Base-by-base conservation (phyloP, 2,329 filamentous ascomycete genomes). In the Zymoseptoria tritici region DNA sequence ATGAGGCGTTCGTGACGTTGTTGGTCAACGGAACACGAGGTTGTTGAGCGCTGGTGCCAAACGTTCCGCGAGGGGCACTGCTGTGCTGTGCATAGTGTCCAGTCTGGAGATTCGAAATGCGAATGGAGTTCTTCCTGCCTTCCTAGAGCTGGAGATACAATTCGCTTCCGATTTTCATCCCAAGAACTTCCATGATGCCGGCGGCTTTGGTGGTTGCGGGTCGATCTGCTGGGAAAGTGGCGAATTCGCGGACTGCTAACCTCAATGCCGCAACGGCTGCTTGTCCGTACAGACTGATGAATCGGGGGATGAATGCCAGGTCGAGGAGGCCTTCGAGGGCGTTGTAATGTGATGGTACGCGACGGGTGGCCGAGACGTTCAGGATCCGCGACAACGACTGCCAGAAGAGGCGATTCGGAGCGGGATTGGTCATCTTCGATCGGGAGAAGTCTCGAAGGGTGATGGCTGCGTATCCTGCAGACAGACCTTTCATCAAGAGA, bases 321-420 rank as follows among this genome's bases (percentile, higher is more conserved):
- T 81, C 76, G 6, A 83, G 72, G 62, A 85, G 77, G 46, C 77
- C 78, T 66, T 83, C 79, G 26, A 87, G 68, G 11, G 79, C 75
- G 21, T 75, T 68, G 56, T 75, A 76, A 54, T 82, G 81, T 50
- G 80, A 80, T 36, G 79, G 72, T 50, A 75, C 75, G 9, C 77
- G 71, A 42, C 79, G 73, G 1, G 77, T 70, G 20, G 84, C 70
- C 0, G 90, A 87, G 0, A 90, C 88, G 71, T 91, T 91, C 70
- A 92, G 78, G 46, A 97, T 89, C 51, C 81, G 81, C 0, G 90
- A 85, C 59, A 97, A 78, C 0, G 88, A 82, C 46, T 80, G 81
- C 94, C 94, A 99, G 78, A 94, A 97, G 58, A 92, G 81, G 0
- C 80, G 81, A 54, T 89, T 89, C 3, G 87, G 91, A 75, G 84